Base-by-base conservation (phyloP, 495 filamentous ascomycete species). In the Baudoinia panamericana region DNA sequence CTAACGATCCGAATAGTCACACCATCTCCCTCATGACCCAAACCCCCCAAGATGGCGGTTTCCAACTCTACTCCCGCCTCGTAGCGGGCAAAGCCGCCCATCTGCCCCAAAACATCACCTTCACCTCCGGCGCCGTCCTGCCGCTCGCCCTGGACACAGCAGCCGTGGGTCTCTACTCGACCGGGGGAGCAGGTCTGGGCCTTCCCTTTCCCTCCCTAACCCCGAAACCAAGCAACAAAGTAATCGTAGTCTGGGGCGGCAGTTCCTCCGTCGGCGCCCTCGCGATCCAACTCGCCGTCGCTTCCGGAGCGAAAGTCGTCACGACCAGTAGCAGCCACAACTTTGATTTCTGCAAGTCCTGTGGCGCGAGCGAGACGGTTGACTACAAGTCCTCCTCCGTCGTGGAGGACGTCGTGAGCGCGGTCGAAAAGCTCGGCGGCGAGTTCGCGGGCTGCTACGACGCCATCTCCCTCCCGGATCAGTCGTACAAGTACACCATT, bases 201-300 rank as follows among this genome's bases (percentile, higher is more conserved):
- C 56, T 70, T 4, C 51, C 57, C 0, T 43, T 48, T 9, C 70
- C 67, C 0, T 18, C 13, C 28, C 17, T 53, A 52, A 35, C 34
- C 15, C 46, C 51, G 0, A 51, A 55, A 4, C 44, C 61, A 1
- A 60, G 45, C 0, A 62, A 56, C 2, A 50, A 72, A 37, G 58
- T 54, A 1, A 30, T 81, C 0, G 52, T 80, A 2, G 55, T 80
- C 36, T 82, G 75, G 67, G 75, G 75, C 21, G 77, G 74, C 23
- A 63, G 69, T 4, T 63, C 64, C 2, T 70, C 68, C 22, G 70
- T 80, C 5, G 78, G 78, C 8, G 59, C 63, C 52, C 68, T 67
- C 39, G 72, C 70, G 0, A 75, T 80, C 39, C 79, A 82, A 51
- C 66, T 78, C 16, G 73, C 71, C 4, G 56, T 58, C 0, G 67